Conservation (phyloP, 176 grass and related monocot genomes). For the Elymus sibiricus region DNA sequence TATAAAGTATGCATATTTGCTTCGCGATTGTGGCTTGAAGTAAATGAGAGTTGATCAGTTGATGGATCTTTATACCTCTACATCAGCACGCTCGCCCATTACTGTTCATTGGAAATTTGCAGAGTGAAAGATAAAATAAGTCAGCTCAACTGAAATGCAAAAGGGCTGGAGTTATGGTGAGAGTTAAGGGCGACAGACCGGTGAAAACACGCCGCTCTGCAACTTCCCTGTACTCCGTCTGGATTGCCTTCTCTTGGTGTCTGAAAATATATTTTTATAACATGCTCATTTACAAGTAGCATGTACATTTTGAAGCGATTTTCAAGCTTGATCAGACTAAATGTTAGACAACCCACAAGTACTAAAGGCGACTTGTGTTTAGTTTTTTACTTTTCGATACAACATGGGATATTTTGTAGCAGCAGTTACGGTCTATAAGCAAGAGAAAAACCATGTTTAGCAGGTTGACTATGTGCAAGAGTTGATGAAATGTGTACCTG, state of each 20-base stretch:
- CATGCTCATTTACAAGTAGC: background rate
- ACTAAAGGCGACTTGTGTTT: background rate
- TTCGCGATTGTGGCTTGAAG: background rate
- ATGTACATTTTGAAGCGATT: background rate
- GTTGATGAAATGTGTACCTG: slow-evolving; percentile 51
- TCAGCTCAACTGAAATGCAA: background rate
- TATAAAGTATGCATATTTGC: background rate
- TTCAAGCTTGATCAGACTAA: background rate
- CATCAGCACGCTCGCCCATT: slow-evolving; percentile 70
- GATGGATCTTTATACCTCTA: slow-evolving; percentile 44
- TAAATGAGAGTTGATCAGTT: background rate
- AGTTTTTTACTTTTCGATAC: background rate
- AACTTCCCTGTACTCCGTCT: no score
- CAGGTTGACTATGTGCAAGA: background rate
- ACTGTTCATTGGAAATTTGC: slow-evolving; percentile 47
- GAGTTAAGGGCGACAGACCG: slow-evolving; percentile 30
- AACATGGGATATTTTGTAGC: background rate
- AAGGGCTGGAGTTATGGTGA: background rate
- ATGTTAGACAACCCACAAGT: background rate
- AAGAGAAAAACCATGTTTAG: no score
- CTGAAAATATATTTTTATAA: slow-evolving; percentile 34
- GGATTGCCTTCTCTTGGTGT: slow-evolving; percentile 62
- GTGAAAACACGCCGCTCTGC: slow-evolving; percentile 84
- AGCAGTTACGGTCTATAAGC: background rate
- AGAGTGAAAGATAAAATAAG: background rate